Evolutionary conservation across 2,329 filamentous ascomycete genomes (phyloP).

Genomic region (Zymoseptoria passerinii): DNA sequence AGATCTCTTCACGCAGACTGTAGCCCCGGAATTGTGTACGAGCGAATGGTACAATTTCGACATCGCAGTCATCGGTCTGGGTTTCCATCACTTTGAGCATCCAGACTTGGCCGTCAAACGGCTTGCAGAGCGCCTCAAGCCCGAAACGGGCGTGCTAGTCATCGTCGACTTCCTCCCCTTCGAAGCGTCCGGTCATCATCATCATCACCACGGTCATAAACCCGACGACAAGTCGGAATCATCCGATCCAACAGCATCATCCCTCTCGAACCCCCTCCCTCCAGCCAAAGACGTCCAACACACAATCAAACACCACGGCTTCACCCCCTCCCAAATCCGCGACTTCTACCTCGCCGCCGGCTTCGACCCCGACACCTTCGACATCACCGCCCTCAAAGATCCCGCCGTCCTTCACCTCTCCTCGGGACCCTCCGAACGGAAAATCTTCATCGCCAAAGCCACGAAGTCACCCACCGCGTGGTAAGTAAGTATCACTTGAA

Average conservation of each 20-base stretch:
- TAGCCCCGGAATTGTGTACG: slow-evolving; percentile 17
- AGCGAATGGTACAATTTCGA: slow-evolving; percentile 35
- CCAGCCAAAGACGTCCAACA: neutral
- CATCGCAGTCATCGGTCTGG: slow-evolving; percentile 35
- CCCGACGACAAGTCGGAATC: slow-evolving; percentile 35
- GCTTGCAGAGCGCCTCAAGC: slow-evolving; percentile 22
- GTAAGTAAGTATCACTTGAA: too few relatives aligned
- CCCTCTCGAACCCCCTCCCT: slow-evolving; percentile 20
- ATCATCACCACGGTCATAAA: slow-evolving; percentile 58
- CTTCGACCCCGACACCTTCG: slow-evolving; percentile 23
- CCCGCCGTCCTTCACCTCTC: slow-evolving; percentile 22
- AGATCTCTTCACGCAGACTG: slow-evolving; percentile 29
- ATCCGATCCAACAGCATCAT: slow-evolving; percentile 12
- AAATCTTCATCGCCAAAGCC: slow-evolving; percentile 28
- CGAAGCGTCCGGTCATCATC: slow-evolving; percentile 3
- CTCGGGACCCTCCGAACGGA: slow-evolving; percentile 20
- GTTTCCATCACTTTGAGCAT: slow-evolving; percentile 39
- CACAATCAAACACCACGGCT: slow-evolving; percentile 30
- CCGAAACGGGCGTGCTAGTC: slow-evolving; percentile 22
- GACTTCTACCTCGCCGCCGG: slow-evolving; percentile 23
- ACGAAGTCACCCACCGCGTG: slow-evolving; percentile 17
- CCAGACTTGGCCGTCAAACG: slow-evolving; percentile 21
- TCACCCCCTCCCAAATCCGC: slow-evolving; percentile 20
- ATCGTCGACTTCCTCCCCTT: slow-evolving; percentile 26
- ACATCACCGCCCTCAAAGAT: slow-evolving; percentile 23